Evolutionary conservation across 208 protist genomes (phyloP).

Genomic region (Leishmania major): DNA sequence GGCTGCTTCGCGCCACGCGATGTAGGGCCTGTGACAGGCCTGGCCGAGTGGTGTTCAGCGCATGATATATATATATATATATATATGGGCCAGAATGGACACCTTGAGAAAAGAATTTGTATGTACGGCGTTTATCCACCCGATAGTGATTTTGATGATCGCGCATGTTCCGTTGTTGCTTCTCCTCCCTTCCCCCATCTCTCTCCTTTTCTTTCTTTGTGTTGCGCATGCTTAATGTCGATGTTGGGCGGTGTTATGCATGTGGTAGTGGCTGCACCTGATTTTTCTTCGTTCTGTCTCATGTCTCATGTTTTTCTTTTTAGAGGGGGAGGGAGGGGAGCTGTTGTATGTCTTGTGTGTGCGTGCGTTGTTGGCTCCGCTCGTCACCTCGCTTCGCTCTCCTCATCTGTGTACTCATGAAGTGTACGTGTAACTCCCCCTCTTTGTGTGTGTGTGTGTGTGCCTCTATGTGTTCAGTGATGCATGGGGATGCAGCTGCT

Average conservation of each 20-base stretch:
- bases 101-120: neutral
- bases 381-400: neutral
- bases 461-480: neutral
- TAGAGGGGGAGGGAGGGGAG: neutral
- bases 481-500: neutral
- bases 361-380: neutral
- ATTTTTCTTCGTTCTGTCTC: neutral
- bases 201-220: neutral
- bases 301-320: neutral
- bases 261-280: neutral
- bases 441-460: slow-evolving; percentile 2
- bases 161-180: neutral
- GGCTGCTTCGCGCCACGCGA: no score
- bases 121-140: neutral
- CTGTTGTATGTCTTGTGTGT: neutral
- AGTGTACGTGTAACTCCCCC: neutral
- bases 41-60: neutral
- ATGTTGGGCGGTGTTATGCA: neutral
- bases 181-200: neutral
- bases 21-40: no score
- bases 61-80: no score
- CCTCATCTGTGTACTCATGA: neutral
- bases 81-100: no score
- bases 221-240: neutral
- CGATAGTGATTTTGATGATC: neutral